These are phyloP conservation scores for Guadua angustifolia DNA, from an alignment of 176 grass and related monocot genomes.

Conservation along the genomic window DNA sequence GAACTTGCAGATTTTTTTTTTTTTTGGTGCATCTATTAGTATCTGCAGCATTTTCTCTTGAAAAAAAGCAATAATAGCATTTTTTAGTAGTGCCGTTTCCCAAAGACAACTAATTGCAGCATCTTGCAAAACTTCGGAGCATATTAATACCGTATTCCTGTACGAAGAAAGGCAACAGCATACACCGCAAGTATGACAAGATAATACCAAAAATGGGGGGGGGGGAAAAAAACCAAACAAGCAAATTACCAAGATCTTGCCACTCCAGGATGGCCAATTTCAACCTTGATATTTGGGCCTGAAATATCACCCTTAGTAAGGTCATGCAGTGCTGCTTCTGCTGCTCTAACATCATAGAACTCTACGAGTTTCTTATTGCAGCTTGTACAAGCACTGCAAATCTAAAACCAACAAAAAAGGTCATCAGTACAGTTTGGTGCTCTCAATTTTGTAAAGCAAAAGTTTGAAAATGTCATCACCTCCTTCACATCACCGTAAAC, in stretches of 20 bases:
- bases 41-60: conserved; percentile 12
- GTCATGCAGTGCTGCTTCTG: conserved; percentile 52
- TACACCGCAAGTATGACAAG: neutral
- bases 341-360: conserved; percentile 74
- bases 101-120: neutral
- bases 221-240: neutral
- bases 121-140: neutral
- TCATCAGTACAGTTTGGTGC: neutral
- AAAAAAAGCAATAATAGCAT: neutral
- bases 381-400: conserved; percentile 47
- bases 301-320: conserved; percentile 59
- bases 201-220: neutral
- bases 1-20: neutral
- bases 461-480: conserved; percentile 42
- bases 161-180: conserved; percentile 7
- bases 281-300: conserved; percentile 63
- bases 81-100: neutral
- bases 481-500: conserved; percentile 78
- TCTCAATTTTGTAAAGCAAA: neutral
- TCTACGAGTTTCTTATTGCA: conserved; percentile 59
- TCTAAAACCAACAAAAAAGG: conserved; percentile 46
- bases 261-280: conserved; percentile 52
- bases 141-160: neutral
- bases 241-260: conserved; percentile 54
- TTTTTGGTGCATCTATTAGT: conserved; percentile 30